These are phyloP conservation scores for Irpex lacteus DNA, from an alignment of 1,284 basidiomycete species.

Conservation along the genomic window DNA sequence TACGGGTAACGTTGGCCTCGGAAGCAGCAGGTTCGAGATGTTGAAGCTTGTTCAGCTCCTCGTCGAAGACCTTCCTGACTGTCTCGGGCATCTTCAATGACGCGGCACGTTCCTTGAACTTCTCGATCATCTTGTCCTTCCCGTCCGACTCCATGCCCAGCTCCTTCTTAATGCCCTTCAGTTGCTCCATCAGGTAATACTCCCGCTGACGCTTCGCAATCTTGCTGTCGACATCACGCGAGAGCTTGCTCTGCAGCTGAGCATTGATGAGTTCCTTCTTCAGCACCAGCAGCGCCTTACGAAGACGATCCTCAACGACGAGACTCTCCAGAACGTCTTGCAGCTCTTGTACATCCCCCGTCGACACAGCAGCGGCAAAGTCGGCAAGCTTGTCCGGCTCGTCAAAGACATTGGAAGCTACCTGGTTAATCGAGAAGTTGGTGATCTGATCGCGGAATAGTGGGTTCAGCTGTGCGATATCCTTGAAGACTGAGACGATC, in stretches of 20 bases:
- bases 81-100: constrained; percentile 90
- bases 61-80: constrained; percentile 94
- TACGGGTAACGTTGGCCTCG: constrained; percentile 95
- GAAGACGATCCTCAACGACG: constrained; percentile 85
- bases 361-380: constrained; percentile 95
- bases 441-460: constrained; percentile 98
- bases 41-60: constrained; percentile 91
- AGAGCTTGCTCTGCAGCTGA: constrained; percentile 93
- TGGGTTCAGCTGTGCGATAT: constrained; percentile 96
- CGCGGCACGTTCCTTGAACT: constrained; percentile 90
- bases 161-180: constrained; percentile 99
- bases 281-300: constrained; percentile 88
- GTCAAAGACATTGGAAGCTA: constrained; percentile 96
- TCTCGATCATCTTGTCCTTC: constrained; percentile 96
- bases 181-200: constrained; percentile 98
- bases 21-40: constrained; percentile 91
- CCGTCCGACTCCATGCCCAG: constrained; percentile 97
- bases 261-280: constrained; percentile 99
- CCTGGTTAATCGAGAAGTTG: constrained; percentile 95
- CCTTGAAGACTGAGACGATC: constrained; percentile 97
- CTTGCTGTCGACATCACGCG: constrained; percentile 93
- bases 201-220: constrained; percentile 97
- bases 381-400: constrained; percentile 98
- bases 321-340: constrained; percentile 93
- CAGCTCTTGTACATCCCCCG: constrained; percentile 87